These are phyloP conservation scores for Chrysoporthe deuterocubensis DNA, from an alignment of 2,329 filamentous ascomycete species.

Conservation along the genomic window DNA sequence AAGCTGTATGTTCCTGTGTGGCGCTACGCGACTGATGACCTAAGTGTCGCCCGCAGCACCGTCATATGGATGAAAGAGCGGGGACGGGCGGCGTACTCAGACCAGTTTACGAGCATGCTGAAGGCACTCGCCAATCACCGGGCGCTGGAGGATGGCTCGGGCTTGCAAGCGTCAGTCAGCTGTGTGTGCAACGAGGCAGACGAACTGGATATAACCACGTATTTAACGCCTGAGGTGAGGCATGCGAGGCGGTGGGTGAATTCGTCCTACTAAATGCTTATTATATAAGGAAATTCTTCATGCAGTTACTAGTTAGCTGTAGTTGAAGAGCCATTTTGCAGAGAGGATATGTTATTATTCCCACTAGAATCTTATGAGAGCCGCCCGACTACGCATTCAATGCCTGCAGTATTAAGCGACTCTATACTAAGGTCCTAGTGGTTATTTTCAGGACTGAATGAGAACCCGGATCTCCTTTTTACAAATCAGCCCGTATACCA, in stretches of 20 bases:
- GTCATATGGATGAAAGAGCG: neutral
- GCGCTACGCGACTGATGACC: neutral
- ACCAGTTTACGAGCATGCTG: neutral
- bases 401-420: no score
- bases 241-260: neutral
- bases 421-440: no score
- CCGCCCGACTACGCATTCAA: no score
- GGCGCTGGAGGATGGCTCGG: neutral
- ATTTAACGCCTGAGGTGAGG: neutral
- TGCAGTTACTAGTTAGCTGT: no score
- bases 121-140: neutral
- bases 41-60: neutral
- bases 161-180: slow-evolving; percentile 1
- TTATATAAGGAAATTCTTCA: no score
- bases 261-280: no score
- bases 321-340: no score
- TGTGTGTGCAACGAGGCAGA: neutral
- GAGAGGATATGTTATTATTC: no score
- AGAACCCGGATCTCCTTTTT: no score
- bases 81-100: neutral
- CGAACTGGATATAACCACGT: neutral
- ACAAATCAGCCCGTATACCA: no score
- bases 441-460: no score
- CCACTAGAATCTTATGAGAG: no score
- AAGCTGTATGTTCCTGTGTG: slow-evolving; percentile 5